Evolutionary conservation across 2,329 filamentous ascomycete species (phyloP).

Genomic region (Fusarium xyrophilum): DNA sequence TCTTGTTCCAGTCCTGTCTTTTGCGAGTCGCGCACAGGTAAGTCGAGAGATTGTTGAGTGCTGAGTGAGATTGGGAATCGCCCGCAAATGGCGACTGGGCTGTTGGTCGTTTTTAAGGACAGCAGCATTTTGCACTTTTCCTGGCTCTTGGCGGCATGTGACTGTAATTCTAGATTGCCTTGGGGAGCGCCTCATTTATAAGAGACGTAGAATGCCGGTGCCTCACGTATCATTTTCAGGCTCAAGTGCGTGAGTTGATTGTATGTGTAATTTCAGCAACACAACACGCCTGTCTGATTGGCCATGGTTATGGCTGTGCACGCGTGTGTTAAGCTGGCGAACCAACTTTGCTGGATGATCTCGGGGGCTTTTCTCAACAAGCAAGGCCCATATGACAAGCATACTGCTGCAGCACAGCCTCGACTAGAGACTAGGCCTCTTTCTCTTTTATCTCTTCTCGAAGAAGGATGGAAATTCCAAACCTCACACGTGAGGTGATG

Average conservation of each 20-base stretch:
- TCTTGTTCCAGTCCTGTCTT: background rate
- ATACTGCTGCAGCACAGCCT: conserved; percentile 22
- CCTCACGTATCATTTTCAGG: conserved; percentile 10
- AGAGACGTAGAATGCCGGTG: conserved; percentile 12
- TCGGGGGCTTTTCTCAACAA: background rate
- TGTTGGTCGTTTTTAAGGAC: conserved; percentile 14
- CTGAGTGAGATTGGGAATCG: background rate
- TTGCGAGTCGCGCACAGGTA: background rate
- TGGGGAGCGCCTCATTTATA: conserved; percentile 28
- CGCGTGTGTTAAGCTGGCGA: conserved; percentile 6
- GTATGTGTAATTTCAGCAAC: conserved; percentile 17
- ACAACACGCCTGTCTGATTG: conserved; percentile 7
- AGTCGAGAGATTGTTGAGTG: background rate
- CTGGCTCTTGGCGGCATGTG: background rate
- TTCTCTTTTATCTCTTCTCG: background rate
- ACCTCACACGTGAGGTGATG: background rate
- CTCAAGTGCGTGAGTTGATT: background rate
- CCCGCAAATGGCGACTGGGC: background rate
- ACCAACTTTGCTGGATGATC: conserved; percentile 5
- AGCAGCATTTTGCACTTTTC: conserved; percentile 24
- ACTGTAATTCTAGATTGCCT: conserved; percentile 19
- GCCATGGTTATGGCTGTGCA: conserved; percentile 17
- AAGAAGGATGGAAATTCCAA: conserved; percentile 31
- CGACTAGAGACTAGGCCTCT: conserved; percentile 3
- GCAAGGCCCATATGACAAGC: conserved; percentile 13